Percentiles rank a stretch among this genome's conserved stretches.
Conservation (phyloP, 768 basidiomycete genomes). For the Russula emetica region DNA sequence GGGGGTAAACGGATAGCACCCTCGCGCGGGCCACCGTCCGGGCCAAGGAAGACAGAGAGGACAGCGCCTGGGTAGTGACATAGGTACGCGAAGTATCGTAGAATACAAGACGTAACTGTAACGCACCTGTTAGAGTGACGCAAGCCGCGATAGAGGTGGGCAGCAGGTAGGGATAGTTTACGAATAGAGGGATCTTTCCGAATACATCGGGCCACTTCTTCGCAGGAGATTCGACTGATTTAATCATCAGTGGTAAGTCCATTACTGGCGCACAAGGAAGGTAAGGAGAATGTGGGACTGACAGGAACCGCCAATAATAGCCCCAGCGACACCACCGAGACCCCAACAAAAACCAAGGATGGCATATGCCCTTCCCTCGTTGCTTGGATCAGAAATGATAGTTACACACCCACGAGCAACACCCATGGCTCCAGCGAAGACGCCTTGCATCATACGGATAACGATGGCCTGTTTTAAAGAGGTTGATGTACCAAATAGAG, state of each 20-base stretch:
- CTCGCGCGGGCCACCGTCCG: constrained; percentile 85
- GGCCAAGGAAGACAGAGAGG: constrained; percentile 82
- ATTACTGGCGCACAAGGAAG: not conserved
- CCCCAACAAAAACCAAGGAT: constrained; percentile 96
- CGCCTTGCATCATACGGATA: constrained; percentile 83
- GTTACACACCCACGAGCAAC: constrained; percentile 88
- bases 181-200: constrained; percentile 59
- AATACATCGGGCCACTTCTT: constrained; percentile 82
- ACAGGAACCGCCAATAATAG: constrained; percentile 82
- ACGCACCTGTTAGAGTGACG: constrained; percentile 66
- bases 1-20: constrained; percentile 77
- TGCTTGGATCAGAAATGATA: constrained; percentile 83
- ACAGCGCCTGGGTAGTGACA: constrained; percentile 57
- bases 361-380: constrained; percentile 93
- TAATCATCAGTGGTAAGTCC: constrained; percentile 26
- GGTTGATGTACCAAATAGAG: constrained; percentile 72
- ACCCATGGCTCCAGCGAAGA: constrained; percentile 91
- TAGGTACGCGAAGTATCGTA: not conserved
- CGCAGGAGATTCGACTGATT: constrained; percentile 73
- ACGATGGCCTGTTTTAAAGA: constrained; percentile 75
- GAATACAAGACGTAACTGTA: constrained; percentile 17
- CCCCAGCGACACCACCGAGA: constrained; percentile 89
- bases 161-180: constrained; percentile 83
- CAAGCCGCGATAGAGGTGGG: constrained; percentile 76
- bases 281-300: constrained; percentile 33